phyloP scores from a whole-genome alignment of 208 protist genomes.

The Balamuthia mandrillaris region DNA sequence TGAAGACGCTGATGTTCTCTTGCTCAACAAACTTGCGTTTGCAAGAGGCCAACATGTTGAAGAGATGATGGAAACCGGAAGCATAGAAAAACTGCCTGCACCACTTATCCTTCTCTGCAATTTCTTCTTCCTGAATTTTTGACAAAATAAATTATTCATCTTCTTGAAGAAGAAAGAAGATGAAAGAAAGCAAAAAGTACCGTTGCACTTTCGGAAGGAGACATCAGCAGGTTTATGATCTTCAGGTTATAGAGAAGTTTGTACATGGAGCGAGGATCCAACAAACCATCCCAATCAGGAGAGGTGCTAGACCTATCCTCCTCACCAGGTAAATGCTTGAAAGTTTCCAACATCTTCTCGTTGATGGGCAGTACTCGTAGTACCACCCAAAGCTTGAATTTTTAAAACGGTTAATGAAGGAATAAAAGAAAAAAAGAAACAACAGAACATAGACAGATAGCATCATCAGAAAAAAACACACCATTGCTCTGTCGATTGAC shows the following conservation, averaged over 20 bases:
- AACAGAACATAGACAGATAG: too few species aligned
- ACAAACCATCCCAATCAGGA: constrained; percentile 1
- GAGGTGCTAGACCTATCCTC: too few species aligned
- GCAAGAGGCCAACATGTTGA: background rate
- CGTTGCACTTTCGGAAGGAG: background rate
- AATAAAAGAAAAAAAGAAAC: too few species aligned
- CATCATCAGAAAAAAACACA: too few species aligned
- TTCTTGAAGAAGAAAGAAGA: background rate
- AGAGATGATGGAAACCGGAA: constrained; percentile 11
- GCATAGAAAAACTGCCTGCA: constrained; percentile 1
- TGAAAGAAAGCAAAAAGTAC: background rate
- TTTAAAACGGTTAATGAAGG: too few species aligned
- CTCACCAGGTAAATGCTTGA: background rate
- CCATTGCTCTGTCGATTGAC: background rate
- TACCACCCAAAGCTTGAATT: too few species aligned
- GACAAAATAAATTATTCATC: background rate
- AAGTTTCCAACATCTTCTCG: background rate
- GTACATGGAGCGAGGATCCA: background rate
- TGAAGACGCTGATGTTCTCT: background rate
- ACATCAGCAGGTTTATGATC: constrained; percentile 1
- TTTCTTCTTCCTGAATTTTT: background rate
- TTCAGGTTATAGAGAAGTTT: constrained; percentile 6
- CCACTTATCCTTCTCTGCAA: constrained; percentile 3
- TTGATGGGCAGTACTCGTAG: background rate
- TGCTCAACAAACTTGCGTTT: background rate